Percentiles rank a stretch among this genome's conserved stretches.
These are phyloP conservation scores for Ogataea wickerhamii DNA, from an alignment of 805 yeast genomes.

Conservation along the genomic window DNA sequence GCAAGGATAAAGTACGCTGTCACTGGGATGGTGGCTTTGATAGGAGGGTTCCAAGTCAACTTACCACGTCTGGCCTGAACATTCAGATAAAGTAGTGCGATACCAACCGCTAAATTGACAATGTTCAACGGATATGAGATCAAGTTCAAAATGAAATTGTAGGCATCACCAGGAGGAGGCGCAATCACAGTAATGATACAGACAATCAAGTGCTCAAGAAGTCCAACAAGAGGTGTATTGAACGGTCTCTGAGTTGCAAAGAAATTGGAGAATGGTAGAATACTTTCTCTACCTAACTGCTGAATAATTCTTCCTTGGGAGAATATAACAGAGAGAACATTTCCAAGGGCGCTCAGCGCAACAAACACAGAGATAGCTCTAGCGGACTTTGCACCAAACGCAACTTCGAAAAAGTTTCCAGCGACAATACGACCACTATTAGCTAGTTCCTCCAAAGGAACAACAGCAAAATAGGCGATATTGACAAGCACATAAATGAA, in stretches of 20 bases:
- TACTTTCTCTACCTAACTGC: conserved; percentile 76
- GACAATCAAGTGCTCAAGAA: conserved; percentile 72
- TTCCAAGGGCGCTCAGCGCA: conserved; percentile 77
- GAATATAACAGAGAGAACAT: conserved; percentile 74
- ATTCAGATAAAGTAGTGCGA: conserved; percentile 58
- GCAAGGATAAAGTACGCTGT: conserved; percentile 60
- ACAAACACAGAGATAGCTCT: conserved; percentile 75
- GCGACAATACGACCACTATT: conserved; percentile 68
- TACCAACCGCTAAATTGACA: conserved; percentile 61
- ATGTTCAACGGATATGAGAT: conserved; percentile 80
- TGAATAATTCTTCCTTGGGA: conserved; percentile 81
- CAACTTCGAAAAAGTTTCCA: conserved; percentile 69
- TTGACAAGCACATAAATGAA: conserved; percentile 72
- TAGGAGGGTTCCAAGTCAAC: conserved; percentile 65
- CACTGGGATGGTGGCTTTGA: conserved; percentile 62
- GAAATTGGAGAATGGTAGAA: conserved; percentile 67
- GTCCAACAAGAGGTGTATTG: conserved; percentile 67
- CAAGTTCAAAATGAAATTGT: conserved; percentile 72
- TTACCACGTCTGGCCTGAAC: conserved; percentile 48
- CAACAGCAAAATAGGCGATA: conserved; percentile 78
- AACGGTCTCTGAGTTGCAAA: conserved; percentile 72
- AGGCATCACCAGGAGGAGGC: conserved; percentile 85
- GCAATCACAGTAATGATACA: conserved; percentile 72
- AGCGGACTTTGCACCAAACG: conserved; percentile 59
- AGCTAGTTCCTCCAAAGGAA: conserved; percentile 58